phyloP scores from a whole-genome alignment of 2,329 filamentous ascomycete genomes.

The Colletotrichum lindemuthianum region DNA sequence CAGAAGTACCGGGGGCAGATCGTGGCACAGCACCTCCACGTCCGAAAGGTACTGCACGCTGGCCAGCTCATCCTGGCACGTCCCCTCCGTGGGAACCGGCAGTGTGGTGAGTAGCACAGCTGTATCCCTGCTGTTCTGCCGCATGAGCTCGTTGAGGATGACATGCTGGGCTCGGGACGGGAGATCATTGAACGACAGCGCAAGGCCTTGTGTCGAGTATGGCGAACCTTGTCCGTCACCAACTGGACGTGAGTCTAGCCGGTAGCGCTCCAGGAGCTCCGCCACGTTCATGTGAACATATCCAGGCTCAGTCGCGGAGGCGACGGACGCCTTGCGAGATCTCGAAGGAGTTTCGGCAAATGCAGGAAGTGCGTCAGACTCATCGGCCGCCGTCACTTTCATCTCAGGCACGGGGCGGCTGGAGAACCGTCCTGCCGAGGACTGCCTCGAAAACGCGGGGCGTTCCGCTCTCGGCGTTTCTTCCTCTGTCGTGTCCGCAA shows the following conservation, averaged over 20 bases:
- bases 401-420: constrained; percentile 72
- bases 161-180: constrained; percentile 86
- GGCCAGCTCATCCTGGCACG: constrained; percentile 73
- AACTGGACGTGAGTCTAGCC: constrained; percentile 37
- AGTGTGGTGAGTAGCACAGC: constrained; percentile 86
- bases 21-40: constrained; percentile 81
- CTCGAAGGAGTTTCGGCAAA: constrained; percentile 61
- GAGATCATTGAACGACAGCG: constrained; percentile 86
- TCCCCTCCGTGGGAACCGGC: constrained; percentile 82
- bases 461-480: constrained; percentile 46
- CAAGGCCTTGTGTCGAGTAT: constrained; percentile 69
- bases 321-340: constrained; percentile 51
- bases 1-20: constrained; percentile 78
- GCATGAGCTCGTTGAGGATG: constrained; percentile 87
- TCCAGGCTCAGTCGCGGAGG: constrained; percentile 43
- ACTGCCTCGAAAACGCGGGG: constrained; percentile 52
- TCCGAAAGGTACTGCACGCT: constrained; percentile 81
- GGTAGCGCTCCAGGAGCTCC: constrained; percentile 54
- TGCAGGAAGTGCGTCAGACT: constrained; percentile 70
- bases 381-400: constrained; percentile 62
- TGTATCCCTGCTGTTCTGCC: constrained; percentile 72
- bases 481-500: constrained; percentile 60
- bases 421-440: constrained; percentile 67
- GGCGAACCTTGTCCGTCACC: constrained; percentile 49
- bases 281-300: constrained; percentile 56